Evolutionary conservation across 768 basidiomycete species (phyloP).

Genomic region (Kwoniella dendrophila): DNA sequence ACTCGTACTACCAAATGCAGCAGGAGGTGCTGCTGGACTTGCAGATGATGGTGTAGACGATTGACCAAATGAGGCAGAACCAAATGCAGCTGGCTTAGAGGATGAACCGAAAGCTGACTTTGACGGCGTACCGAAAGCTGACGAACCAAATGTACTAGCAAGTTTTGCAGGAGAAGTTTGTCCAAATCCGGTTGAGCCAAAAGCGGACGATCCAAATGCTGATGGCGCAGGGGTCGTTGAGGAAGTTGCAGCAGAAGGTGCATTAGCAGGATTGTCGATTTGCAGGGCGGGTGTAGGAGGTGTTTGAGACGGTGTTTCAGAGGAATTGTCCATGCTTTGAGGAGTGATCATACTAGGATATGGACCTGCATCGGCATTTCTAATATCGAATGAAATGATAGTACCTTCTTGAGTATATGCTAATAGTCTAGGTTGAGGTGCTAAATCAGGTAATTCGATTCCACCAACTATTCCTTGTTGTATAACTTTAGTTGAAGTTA

Average conservation of each 20-base stretch:
- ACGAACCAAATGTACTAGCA: not conserved
- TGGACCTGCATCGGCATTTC: constrained; percentile 37
- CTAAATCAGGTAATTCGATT: constrained; percentile 48
- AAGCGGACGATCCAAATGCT: constrained; percentile 25
- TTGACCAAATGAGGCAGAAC: constrained; percentile 9
- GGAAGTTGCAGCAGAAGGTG: constrained; percentile 37
- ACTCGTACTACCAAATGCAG: constrained; percentile 1
- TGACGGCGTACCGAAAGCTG: constrained; percentile 51
- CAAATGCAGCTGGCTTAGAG: constrained; percentile 22
- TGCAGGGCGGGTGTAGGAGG: constrained; percentile 13
- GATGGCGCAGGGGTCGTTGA: constrained; percentile 46
- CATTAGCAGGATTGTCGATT: not conserved
- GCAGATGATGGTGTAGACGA: constrained; percentile 1
- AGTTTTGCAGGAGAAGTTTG: not conserved
- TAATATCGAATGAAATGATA: constrained; percentile 54
- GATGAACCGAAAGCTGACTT: constrained; percentile 6
- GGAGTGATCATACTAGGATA: constrained; percentile 52
- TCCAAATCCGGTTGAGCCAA: constrained; percentile 30
- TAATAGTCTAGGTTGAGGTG: constrained; percentile 51
- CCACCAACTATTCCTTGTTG: constrained; percentile 53
- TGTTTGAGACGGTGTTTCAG: not conserved
- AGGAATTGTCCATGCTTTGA: no score
- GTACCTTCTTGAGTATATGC: constrained; percentile 56
- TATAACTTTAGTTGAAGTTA: constrained; percentile 46
- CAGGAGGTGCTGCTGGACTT: not conserved